Conservation (phyloP, 768 basidiomycete genomes). For the Boletus coccyginus region DNA sequence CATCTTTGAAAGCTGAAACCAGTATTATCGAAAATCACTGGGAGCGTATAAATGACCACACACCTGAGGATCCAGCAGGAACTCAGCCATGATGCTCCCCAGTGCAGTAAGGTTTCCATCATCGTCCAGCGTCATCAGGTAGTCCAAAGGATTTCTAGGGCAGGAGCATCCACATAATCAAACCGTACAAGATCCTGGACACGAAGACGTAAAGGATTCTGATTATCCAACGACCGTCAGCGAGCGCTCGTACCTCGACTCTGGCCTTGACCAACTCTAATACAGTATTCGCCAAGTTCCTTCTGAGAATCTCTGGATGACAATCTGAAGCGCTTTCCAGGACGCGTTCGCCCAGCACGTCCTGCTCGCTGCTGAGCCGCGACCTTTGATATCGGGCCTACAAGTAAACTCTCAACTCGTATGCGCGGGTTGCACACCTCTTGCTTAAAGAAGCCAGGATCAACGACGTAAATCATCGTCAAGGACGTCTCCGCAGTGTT, state of each 20-base stretch:
- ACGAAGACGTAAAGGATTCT: background rate
- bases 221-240: background rate
- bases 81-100: conserved; percentile 94
- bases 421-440: conserved; percentile 98
- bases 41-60: conserved; percentile 4
- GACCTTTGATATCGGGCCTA: too few relatives aligned
- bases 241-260: conserved; percentile 55
- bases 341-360: too few relatives aligned
- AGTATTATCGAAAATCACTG: background rate
- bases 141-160: conserved; percentile 95
- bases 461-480: conserved; percentile 99
- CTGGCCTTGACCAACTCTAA: conserved; percentile 93
- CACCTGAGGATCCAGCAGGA: conserved; percentile 97
- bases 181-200: conserved; percentile 74
- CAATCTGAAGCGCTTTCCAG: conserved; percentile 77
- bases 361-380: too few relatives aligned
- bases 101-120: conserved; percentile 87
- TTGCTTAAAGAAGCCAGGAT: conserved; percentile 97
- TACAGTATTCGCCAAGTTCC: conserved; percentile 91
- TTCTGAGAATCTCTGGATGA: conserved; percentile 95
- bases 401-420: conserved; percentile 62
- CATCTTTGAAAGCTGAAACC: conserved; percentile 74
- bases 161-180: conserved; percentile 91
- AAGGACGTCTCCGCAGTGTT: conserved; percentile 98
- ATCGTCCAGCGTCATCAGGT: conserved; percentile 88